phyloP scores from a whole-genome alignment of 2,329 filamentous ascomycete species.

The Hypoxylon sp. region DNA sequence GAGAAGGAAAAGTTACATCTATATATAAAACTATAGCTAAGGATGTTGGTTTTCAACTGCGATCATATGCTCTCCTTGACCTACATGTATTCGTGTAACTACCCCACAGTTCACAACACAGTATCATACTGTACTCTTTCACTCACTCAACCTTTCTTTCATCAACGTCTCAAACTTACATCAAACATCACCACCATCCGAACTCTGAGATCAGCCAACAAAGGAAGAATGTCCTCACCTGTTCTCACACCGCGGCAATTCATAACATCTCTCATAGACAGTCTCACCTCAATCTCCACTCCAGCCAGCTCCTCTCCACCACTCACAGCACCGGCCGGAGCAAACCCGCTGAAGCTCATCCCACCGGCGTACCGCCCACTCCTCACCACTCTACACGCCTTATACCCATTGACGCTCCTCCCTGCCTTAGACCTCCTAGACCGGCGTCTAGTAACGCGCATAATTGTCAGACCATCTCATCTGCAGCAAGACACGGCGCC shows the following conservation, averaged over 20 bases:
- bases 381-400: slow-evolving; percentile 84
- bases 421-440: slow-evolving; percentile 92
- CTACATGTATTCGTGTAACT: not conserved
- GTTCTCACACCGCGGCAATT: slow-evolving; percentile 61
- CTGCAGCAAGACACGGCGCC: slow-evolving; percentile 21
- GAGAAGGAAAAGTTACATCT: not conserved
- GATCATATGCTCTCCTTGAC: not conserved
- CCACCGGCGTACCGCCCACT: slow-evolving; percentile 64
- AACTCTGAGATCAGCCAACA: not conserved
- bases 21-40: not conserved
- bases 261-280: slow-evolving; percentile 65
- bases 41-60: not conserved
- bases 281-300: slow-evolving; percentile 56
- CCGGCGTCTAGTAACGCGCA: slow-evolving; percentile 76
- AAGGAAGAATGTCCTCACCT: slow-evolving; percentile 44
- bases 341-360: slow-evolving; percentile 56
- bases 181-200: slow-evolving; percentile 1
- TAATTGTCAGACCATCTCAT: slow-evolving; percentile 53
- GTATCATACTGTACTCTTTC: slow-evolving; percentile 26
- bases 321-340: slow-evolving; percentile 39
- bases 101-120: slow-evolving; percentile 31
- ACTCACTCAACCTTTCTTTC: slow-evolving; percentile 9
- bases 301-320: slow-evolving; percentile 22
- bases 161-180: not conserved
- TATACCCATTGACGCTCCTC: slow-evolving; percentile 85